Evolutionary conservation across 2,329 filamentous ascomycete genomes (phyloP), one percentile per base, ranked within the genome.

Genomic region (Cordyceps militaris): DNA sequence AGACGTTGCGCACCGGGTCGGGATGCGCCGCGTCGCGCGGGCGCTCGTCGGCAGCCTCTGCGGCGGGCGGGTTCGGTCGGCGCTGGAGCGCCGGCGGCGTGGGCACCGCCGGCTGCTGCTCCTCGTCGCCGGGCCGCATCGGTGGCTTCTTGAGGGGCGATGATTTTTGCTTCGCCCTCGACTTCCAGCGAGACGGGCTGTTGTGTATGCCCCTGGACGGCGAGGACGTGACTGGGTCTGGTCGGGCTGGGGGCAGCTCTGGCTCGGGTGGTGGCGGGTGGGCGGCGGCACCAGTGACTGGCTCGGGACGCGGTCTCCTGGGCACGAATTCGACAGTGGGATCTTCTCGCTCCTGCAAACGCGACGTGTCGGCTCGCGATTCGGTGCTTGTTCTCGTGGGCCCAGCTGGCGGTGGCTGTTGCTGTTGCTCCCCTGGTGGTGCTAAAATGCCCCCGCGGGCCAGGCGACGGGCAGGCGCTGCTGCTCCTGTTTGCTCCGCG

Each of bases 161-260:
- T 59, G 72, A 76, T 58, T 74, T 78, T 47, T 74, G 66, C 1
- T 66, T 67, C 56, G 68, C 55, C 48, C 44, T 65, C 61, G 28
- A 64, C 62, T 19, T 74, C 63, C 77, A 73, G 63, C 74, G 75
- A 3, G 79, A 81, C 0, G 83, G 81, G 14, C 80, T 83, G 52
- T 78, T 78, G 59, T 85, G 83, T 28, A 86, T 86, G 1, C 83
- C 84, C 21, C 73, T 67, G 1, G 82, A 80, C 8, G 81, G 81
- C 3, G 79, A 80, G 44, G 76, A 79, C 28, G 82, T 74, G 1
- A 80, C 72, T 0, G 79, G 76, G 59, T 85, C 82, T 2, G 72
- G 70, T 13, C 78, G 69, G 0, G 81, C 81, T 0, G 82, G 82
- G 3, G 86, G 86, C 5, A 89, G 74, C 49, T 87, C 83, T 1